A percentile compares a stretch with the other conserved stretches of the same genome.
These are phyloP conservation scores for Zygoascus hellenicus DNA, from an alignment of 1,139 yeast species.

Conservation along the genomic window DNA sequence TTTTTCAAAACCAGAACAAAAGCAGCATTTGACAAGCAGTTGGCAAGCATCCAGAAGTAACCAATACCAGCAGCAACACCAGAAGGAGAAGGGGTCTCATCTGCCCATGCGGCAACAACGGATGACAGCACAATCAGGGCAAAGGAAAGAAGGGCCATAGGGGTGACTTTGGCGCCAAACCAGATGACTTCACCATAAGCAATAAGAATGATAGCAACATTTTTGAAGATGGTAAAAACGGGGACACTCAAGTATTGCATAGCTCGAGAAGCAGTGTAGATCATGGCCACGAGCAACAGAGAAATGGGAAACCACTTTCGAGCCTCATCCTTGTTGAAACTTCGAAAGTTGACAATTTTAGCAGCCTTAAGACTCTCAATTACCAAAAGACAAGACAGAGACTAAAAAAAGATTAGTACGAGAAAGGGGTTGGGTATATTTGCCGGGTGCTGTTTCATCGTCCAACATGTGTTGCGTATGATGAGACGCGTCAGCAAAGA, in stretches of 20 bases:
- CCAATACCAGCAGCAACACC: constrained; percentile 53
- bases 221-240: constrained; percentile 95
- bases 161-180: constrained; percentile 90
- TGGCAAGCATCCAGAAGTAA: constrained; percentile 92
- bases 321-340: constrained; percentile 80
- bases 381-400: constrained; percentile 66
- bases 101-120: constrained; percentile 91
- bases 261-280: constrained; percentile 94
- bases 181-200: constrained; percentile 98
- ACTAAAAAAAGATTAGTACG: too few species aligned
- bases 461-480: background rate
- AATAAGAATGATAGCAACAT: constrained; percentile 89
- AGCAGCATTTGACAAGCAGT: constrained; percentile 90
- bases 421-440: too few species aligned
- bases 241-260: constrained; percentile 87
- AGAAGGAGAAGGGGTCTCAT: constrained; percentile 36
- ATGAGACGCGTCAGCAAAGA: background rate
- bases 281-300: constrained; percentile 81
- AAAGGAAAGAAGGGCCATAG: constrained; percentile 87
- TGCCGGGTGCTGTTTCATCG: background rate
- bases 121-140: constrained; percentile 88
- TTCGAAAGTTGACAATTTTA: constrained; percentile 79
- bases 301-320: constrained; percentile 92
- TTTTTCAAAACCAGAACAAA: constrained; percentile 94
- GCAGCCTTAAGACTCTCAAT: constrained; percentile 65